Base-by-base conservation (phyloP, 768 basidiomycete genomes). In the Mycena olivaceomarginata region DNA sequence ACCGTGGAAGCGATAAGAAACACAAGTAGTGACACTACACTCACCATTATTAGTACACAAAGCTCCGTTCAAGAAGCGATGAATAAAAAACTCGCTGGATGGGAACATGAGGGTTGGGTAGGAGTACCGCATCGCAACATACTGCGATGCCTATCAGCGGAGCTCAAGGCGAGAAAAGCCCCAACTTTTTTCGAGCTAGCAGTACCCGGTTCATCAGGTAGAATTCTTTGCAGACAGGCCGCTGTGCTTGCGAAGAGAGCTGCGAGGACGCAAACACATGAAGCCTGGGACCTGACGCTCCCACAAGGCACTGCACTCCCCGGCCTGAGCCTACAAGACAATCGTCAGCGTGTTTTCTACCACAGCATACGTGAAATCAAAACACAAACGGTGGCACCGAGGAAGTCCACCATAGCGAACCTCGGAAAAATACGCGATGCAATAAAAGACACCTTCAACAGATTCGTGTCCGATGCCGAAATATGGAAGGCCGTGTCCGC, bases 321-420 rank as follows among this genome's bases (percentile, higher is more conserved):
- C 39, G 62, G 62, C 16, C 15, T 63, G 7, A 63, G 62, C 25
- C 62, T 63, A 20, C 31, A 63, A 63, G 62, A 37, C 9, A 63
- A 63, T 63, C 11, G 18, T 15, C 48, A 51, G 48, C 48, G 48
- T 9, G 48, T n/a, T 51, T 51, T 51, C 48, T 51, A 63, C 10
- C 37, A 25, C 16, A 20, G 62, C 18, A 63, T 63, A 63, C 31
- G 62, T 7, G 62, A 63, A 15, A 18, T 40, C 7, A 63, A 63
- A 63, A 15, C 37, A 10, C 39, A 40, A 15, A 51, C 48, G 9
- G 9, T 51, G 48, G 8, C 18, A 9, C 48, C 48, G 48, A 51
- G 48, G 15, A 16, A 4, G 13, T 51, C 11, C 4, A 51, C 48
- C 48, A 16, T 16, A 10, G 12, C 12, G 12, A 43, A 43, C 6